Conservation (phyloP, 2,329 filamentous ascomycete species). For the Xylaria sp. region DNA sequence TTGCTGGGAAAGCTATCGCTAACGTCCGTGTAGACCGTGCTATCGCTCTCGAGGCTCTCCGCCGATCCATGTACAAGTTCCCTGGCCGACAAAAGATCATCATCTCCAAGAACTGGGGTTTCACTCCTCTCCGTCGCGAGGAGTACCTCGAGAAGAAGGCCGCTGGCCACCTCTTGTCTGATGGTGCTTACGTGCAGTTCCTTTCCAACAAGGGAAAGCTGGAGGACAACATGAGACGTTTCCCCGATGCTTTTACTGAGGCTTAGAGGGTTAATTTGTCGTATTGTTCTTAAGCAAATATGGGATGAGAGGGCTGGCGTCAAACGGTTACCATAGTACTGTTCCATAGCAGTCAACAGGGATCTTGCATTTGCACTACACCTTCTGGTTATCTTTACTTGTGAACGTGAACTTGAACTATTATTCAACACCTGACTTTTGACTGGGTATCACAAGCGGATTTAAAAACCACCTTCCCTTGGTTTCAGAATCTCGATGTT, state of each 20-base stretch:
- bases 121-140: conserved; percentile 97
- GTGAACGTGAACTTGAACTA: not conserved
- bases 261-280: conserved; percentile 53
- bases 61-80: conserved; percentile 99
- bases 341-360: conserved; percentile 50
- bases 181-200: conserved; percentile 99
- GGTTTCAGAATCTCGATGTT: not conserved
- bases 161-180: conserved; percentile 91
- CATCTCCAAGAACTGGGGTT: conserved; percentile 99
- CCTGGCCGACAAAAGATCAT: conserved; percentile 99
- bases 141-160: conserved; percentile 97
- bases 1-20: not conserved
- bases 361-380: conserved; percentile 50
- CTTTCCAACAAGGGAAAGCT: conserved; percentile 91
- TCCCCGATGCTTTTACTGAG: conserved; percentile 88
- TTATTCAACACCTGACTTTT: not conserved
- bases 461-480: not conserved
- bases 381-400: conserved; percentile 9
- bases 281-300: conserved; percentile 45
- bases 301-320: conserved; percentile 50
- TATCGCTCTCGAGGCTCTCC: conserved; percentile 96
- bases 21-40: conserved; percentile 74
- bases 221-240: conserved; percentile 88
- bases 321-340: conserved; percentile 51
- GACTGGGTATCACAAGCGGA: not conserved